Conservation (phyloP, 306 rosid genomes). For the Geum urbanum region DNA sequence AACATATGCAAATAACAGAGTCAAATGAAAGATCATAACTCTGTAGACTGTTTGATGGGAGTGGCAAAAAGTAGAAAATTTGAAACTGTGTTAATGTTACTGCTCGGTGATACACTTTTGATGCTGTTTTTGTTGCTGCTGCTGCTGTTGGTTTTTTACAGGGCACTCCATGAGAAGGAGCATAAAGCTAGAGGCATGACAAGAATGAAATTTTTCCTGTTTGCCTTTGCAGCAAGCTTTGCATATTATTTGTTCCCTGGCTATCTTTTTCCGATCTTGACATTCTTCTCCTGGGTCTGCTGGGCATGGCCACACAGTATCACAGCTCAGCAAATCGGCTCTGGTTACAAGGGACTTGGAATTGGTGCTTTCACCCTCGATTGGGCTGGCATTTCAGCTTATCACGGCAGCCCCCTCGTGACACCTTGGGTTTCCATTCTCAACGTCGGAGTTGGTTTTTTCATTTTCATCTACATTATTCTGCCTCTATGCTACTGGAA, state of each 20-base stretch:
- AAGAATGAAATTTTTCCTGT: constrained; percentile 74
- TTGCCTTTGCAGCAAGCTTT: constrained; percentile 73
- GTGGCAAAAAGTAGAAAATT: constrained; percentile 20
- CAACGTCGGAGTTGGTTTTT: constrained; percentile 83
- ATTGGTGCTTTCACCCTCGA: constrained; percentile 89
- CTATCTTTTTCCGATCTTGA: constrained; percentile 62
- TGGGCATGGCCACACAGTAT: constrained; percentile 89
- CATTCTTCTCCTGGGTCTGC: constrained; percentile 98
- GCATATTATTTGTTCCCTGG: constrained; percentile 86
- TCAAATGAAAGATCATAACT: constrained; percentile 24
- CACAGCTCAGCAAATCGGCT: constrained; percentile 95
- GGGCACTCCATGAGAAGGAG: constrained; percentile 97
- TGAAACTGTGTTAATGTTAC: neutral
- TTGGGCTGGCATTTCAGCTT: constrained; percentile 98
- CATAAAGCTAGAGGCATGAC: constrained; percentile 52
- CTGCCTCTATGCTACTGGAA: constrained; percentile 93
- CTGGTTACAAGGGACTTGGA: constrained; percentile 85
- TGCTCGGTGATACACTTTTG: constrained; percentile 8
- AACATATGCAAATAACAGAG: neutral
- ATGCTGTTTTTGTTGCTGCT: constrained; percentile 18
- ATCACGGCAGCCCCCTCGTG: constrained; percentile 95
- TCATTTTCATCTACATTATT: constrained; percentile 84
- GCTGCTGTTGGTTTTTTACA: constrained; percentile 27
- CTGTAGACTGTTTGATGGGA: constrained; percentile 26
- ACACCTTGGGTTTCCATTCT: constrained; percentile 87